Evolutionary conservation across 768 basidiomycete genomes (phyloP).

Genomic region (Exidia glandulosa): DNA sequence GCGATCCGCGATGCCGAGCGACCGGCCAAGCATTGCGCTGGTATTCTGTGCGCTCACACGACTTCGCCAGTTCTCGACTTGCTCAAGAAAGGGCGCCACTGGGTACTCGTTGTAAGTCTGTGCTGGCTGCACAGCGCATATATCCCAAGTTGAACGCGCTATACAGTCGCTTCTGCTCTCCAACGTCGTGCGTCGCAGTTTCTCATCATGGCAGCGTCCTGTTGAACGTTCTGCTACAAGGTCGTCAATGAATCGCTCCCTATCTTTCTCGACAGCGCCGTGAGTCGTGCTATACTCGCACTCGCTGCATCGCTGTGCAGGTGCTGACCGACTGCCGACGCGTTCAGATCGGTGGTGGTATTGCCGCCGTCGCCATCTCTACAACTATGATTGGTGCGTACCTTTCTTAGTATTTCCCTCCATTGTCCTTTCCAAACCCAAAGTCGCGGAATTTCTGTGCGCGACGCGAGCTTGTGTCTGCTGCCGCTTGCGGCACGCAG

Average conservation of each 20-base stretch:
- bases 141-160: neutral
- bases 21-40: neutral
- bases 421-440: no score
- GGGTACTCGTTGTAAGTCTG: conserved; percentile 30
- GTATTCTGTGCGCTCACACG: neutral
- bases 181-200: neutral
- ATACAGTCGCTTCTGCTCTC: neutral
- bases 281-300: conserved; percentile 15
- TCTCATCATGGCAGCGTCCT: no score
- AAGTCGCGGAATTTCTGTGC: no score
- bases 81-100: conserved; percentile 33
- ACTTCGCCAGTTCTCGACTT: conserved; percentile 31
- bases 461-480: no score
- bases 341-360: conserved; percentile 49
- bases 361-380: conserved; percentile 69
- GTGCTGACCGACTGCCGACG: neutral
- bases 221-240: conserved; percentile 33
- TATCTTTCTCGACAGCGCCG: conserved; percentile 69
- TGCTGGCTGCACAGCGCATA: neutral
- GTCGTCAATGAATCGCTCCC: conserved; percentile 76
- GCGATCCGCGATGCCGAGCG: conserved; percentile 5
- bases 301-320: no score
- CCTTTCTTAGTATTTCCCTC: no score
- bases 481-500: no score
- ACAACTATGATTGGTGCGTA: conserved; percentile 55